These are phyloP conservation scores for Sphagnum contortum DNA, from an alignment of 225 moss, liverwort and hornwort species.

Conservation along the genomic window DNA sequence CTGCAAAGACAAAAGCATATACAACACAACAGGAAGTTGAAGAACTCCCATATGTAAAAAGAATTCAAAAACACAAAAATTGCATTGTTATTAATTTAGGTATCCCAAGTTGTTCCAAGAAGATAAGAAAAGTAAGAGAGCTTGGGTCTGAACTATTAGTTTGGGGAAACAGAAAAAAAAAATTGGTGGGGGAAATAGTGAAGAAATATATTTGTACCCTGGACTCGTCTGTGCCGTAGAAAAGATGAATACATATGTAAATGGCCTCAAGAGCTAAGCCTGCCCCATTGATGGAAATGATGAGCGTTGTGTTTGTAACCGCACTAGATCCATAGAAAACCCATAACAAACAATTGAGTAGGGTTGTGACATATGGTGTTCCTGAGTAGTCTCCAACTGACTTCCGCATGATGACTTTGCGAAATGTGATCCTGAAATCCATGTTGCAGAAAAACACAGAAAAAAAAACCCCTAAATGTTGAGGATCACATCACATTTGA, in stretches of 20 bases:
- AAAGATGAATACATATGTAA: slow-evolving; percentile 6
- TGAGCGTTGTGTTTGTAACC: slow-evolving; percentile 7
- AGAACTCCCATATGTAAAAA: too few relatives aligned
- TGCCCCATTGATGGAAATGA: slow-evolving; percentile 17
- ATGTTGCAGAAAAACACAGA: background rate
- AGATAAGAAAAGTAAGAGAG: too few relatives aligned
- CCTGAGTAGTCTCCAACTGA: slow-evolving; percentile 12
- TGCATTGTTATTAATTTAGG: too few relatives aligned
- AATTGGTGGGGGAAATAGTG: background rate
- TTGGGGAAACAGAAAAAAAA: too few relatives aligned
- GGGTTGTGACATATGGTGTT: slow-evolving; percentile 8
- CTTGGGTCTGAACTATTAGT: too few relatives aligned
- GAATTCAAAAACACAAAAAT: too few relatives aligned
- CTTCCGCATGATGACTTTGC: slow-evolving; percentile 9
- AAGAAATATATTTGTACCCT: slow-evolving; percentile 1
- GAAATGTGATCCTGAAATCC: slow-evolving; percentile 10
- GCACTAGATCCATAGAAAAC: slow-evolving; percentile 17
- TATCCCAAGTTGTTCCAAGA: too few relatives aligned
- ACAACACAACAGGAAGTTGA: too few relatives aligned
- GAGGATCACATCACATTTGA: background rate
- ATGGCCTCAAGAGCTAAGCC: slow-evolving; percentile 8
- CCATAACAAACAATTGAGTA: slow-evolving; percentile 15
- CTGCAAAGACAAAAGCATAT: too few relatives aligned
- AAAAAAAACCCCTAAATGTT: background rate
- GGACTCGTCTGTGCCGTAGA: background rate